Evolutionary conservation across 345 rosid species (phyloP).

Genomic region (Gossypium raimondii): DNA sequence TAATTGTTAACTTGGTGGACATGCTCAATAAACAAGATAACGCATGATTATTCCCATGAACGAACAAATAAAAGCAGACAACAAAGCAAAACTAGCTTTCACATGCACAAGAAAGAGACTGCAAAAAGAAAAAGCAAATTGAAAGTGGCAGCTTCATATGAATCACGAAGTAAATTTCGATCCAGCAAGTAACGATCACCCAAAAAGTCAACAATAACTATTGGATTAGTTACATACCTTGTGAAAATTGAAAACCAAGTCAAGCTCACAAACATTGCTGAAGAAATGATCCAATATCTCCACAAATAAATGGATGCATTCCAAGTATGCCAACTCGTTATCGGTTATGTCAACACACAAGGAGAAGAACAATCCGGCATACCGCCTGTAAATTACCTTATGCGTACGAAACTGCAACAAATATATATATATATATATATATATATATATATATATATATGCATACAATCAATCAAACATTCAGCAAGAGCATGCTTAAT

Average conservation of each 20-base stretch:
- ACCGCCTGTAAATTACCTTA: conserved; percentile 94
- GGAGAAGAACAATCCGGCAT: conserved; percentile 91
- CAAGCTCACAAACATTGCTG: conserved; percentile 98
- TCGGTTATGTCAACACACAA: conserved; percentile 96
- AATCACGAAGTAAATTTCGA: background rate
- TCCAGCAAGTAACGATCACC: background rate
- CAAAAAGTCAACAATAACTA: background rate
- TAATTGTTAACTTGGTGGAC: background rate
- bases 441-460: background rate
- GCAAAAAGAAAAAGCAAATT: background rate
- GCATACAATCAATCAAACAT: background rate
- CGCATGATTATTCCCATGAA: background rate
- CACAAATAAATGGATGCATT: conserved; percentile 91
- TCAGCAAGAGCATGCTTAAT: background rate
- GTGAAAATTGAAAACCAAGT: conserved; percentile 92
- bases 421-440: background rate
- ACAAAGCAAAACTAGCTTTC: background rate
- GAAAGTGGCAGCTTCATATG: background rate
- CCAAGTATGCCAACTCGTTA: conserved; percentile 89
- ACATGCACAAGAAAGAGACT: background rate
- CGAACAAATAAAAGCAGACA: background rate
- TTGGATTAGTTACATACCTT: conserved; percentile 50
- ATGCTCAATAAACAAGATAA: background rate
- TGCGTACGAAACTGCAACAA: conserved; percentile 76
- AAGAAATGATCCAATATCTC: conserved; percentile 98